Evolutionary conservation across 257 asterid genomes (phyloP).

Genomic region (Cruciata laevipes): DNA sequence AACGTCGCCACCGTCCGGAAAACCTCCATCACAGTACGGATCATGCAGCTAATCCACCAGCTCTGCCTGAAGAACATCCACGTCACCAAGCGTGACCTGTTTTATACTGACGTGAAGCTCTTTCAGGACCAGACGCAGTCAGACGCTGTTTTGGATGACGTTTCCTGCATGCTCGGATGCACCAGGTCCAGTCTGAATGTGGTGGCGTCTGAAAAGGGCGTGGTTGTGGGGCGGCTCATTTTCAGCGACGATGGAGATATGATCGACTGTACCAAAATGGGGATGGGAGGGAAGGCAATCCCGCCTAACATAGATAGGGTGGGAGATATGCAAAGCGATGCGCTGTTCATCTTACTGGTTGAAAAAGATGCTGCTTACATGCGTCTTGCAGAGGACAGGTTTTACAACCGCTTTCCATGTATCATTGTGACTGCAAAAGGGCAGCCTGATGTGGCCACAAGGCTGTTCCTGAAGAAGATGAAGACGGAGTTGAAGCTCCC

Average conservation of each 20-base stretch:
- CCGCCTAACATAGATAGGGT: constrained; percentile 89
- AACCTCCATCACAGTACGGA: constrained; percentile 66
- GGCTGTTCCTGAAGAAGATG: constrained; percentile 76
- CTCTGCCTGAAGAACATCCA: constrained; percentile 65
- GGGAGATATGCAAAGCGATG: constrained; percentile 92
- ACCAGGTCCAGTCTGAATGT: constrained; percentile 82
- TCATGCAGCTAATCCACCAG: constrained; percentile 77
- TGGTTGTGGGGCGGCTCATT: constrained; percentile 71
- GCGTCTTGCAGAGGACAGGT: constrained; percentile 75
- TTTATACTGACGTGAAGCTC: constrained; percentile 82
- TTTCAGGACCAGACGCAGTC: constrained; percentile 77
- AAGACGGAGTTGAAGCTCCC: constrained; percentile 83
- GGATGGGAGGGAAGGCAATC: constrained; percentile 90
- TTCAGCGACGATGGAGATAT: constrained; percentile 79
- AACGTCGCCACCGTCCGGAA: constrained; percentile 72
- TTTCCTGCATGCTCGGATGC: constrained; percentile 72
- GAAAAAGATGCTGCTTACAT: constrained; percentile 91
- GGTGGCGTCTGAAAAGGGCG: constrained; percentile 74
- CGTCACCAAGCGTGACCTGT: constrained; percentile 86
- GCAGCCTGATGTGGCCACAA: constrained; percentile 76
- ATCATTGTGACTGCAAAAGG: constrained; percentile 83
- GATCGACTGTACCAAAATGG: constrained; percentile 91
- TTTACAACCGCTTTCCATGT: constrained; percentile 76
- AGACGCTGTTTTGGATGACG: constrained; percentile 73
- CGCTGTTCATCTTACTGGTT: constrained; percentile 64